Conservation (phyloP, 305 asterid species). For the Euphrasia arctica region DNA sequence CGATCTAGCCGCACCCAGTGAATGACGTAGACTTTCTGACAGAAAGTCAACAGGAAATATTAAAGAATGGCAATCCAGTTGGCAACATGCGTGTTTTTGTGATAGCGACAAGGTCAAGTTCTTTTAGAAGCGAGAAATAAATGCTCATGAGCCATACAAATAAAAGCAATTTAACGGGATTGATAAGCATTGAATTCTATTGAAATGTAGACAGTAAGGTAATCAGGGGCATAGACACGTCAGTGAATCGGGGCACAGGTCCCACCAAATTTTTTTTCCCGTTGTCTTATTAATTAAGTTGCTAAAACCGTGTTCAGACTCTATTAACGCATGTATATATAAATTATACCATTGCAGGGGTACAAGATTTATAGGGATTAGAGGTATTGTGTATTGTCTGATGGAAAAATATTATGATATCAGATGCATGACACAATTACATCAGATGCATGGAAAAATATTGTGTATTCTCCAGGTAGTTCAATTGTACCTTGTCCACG, state of each 20-base stretch:
- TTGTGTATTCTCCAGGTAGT: conserved; percentile 13
- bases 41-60: conserved; percentile 12
- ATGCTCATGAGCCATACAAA: background rate
- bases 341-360: background rate
- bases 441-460: background rate
- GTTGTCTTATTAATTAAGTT: too few species aligned
- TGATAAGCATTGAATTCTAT: conserved; percentile 2
- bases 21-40: conserved; percentile 70
- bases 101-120: conserved; percentile 1
- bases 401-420: conserved; percentile 8
- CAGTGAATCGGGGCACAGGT: too few species aligned
- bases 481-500: conserved; percentile 65
- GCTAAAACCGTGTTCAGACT: too few species aligned
- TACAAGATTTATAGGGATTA: background rate
- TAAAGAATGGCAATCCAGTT: conserved; percentile 16
- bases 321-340: too few species aligned
- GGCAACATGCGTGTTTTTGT: background rate
- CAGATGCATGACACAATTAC: background rate
- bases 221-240: background rate
- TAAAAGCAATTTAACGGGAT: background rate
- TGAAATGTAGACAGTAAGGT: background rate
- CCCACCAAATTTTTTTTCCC: too few species aligned
- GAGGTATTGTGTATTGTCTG: background rate
- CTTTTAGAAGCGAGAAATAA: background rate
- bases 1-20: conserved; percentile 89